Evolutionary conservation across 441 rosid genomes (phyloP).

Genomic region (Caryocar brasiliense): DNA sequence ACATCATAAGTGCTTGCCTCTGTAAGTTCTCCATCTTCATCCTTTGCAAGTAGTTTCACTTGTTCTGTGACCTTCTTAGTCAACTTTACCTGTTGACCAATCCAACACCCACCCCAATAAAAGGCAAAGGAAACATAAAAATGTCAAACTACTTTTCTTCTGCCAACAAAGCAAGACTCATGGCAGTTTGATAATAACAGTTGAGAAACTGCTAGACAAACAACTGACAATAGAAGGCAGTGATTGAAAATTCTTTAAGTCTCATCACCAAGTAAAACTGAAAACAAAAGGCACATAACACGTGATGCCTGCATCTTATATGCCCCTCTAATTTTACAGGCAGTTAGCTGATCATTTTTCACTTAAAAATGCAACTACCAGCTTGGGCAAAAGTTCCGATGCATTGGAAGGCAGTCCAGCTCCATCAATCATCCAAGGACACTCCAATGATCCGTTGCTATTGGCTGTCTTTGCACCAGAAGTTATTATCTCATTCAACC

Average conservation of each 20-base stretch:
- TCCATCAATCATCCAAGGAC: constrained; percentile 98
- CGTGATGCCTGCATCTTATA: too few relatives aligned
- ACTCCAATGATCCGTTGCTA: constrained; percentile 50
- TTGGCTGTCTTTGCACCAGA: constrained; percentile 40
- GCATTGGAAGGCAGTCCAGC: constrained; percentile 93
- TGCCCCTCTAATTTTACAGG: too few relatives aligned
- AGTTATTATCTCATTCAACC: constrained; percentile 79
- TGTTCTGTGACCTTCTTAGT: constrained; percentile 92
- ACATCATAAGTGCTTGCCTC: constrained; percentile 63
- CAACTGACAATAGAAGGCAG: too few relatives aligned
- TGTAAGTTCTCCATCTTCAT: constrained; percentile 87
- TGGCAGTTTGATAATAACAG: neutral
- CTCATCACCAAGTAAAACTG: too few relatives aligned
- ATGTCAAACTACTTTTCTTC: neutral
- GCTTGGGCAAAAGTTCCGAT: constrained; percentile 62
- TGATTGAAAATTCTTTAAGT: too few relatives aligned
- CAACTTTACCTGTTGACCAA: constrained; percentile 47
- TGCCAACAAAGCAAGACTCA: neutral
- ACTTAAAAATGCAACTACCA: constrained; percentile 47
- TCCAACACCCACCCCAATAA: too few relatives aligned
- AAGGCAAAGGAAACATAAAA: neutral
- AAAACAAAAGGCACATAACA: too few relatives aligned
- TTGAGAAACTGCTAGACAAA: neutral
- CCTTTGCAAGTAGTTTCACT: constrained; percentile 86
- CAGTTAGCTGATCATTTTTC: too few relatives aligned